Conservation (phyloP, 768 basidiomycete genomes). For the Trametes maxima region DNA sequence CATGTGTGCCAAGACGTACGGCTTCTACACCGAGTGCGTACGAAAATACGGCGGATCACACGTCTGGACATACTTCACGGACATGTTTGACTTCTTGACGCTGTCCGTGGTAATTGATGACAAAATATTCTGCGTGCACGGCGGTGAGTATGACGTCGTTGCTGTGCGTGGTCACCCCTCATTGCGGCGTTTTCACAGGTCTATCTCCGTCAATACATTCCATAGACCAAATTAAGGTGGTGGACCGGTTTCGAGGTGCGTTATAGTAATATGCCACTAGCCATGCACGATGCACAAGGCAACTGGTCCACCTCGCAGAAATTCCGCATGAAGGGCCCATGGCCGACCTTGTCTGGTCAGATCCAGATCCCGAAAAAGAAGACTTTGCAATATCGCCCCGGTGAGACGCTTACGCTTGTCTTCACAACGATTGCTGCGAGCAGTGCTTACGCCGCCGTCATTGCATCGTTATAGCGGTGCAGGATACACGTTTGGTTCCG, state of each 20-base stretch:
- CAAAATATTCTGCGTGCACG: conserved; percentile 98
- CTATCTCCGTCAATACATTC: conserved; percentile 98
- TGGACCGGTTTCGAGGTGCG: conserved; percentile 97
- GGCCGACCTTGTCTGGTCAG: conserved; percentile 99
- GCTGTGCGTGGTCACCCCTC: neutral
- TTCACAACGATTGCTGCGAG: neutral
- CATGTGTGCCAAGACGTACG: conserved; percentile 74
- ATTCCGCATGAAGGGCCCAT: conserved; percentile 99
- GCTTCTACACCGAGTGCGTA: conserved; percentile 98
- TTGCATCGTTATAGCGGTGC: conserved; percentile 67
- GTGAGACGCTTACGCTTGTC: conserved; percentile 46
- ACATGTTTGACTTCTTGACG: conserved; percentile 99
- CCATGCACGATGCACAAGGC: no score
- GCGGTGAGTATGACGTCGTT: conserved; percentile 57
- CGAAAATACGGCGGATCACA: conserved; percentile 95
- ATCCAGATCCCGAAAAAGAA: conserved; percentile 98
- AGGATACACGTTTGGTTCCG: conserved; percentile 97
- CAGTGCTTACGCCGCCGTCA: neutral
- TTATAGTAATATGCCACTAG: no score
- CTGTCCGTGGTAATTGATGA: conserved; percentile 98
- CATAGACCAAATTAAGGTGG: conserved; percentile 99
- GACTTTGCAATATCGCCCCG: conserved; percentile 99
- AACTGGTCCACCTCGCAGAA: conserved; percentile 53
- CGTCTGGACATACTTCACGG: conserved; percentile 99
- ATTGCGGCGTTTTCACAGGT: conserved; percentile 47